These are phyloP conservation scores for Canavalia ensiformis DNA, from an alignment of 306 rosid genomes.

Conservation along the genomic window DNA sequence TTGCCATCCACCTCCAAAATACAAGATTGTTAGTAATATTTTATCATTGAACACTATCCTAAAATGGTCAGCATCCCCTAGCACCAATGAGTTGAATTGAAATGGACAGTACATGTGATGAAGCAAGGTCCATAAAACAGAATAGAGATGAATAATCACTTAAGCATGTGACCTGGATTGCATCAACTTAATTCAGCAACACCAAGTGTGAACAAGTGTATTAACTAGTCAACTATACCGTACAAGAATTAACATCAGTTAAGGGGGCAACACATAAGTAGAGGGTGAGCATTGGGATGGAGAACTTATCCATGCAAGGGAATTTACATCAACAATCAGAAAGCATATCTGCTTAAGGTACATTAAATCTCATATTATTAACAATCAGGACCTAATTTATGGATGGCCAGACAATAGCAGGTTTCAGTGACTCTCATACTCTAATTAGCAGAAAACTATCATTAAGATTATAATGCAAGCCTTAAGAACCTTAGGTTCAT, in stretches of 20 bases:
- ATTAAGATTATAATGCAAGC: neutral
- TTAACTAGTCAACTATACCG: slow-evolving; percentile 16
- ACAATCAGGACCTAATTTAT: slow-evolving; percentile 7
- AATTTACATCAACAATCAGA: neutral
- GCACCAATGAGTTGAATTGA: neutral
- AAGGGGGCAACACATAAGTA: slow-evolving; percentile 1
- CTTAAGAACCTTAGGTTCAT: slow-evolving; percentile 18
- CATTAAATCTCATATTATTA: neutral
- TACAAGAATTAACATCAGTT: neutral
- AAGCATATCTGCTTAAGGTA: neutral
- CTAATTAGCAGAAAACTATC: neutral
- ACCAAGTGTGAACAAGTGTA: slow-evolving; percentile 21
- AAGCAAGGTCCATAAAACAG: slow-evolving; percentile 14
- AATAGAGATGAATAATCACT: slow-evolving; percentile 16
- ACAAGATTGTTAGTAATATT: slow-evolving; percentile 4
- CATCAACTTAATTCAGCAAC: slow-evolving; percentile 6
- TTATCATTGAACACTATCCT: neutral
- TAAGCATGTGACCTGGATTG: slow-evolving; percentile 7
- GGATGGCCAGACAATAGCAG: slow-evolving; percentile 10
- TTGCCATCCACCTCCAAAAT: slow-evolving; percentile 22
- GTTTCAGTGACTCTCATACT: neutral
- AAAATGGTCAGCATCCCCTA: slow-evolving; percentile 5
- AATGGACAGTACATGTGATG: neutral
- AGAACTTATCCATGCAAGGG: neutral
- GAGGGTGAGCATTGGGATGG: neutral